Evolutionary conservation across 768 basidiomycete species (phyloP), one percentile per base, ranked within the genome.

Genomic region (Solioccasus polychromus): DNA sequence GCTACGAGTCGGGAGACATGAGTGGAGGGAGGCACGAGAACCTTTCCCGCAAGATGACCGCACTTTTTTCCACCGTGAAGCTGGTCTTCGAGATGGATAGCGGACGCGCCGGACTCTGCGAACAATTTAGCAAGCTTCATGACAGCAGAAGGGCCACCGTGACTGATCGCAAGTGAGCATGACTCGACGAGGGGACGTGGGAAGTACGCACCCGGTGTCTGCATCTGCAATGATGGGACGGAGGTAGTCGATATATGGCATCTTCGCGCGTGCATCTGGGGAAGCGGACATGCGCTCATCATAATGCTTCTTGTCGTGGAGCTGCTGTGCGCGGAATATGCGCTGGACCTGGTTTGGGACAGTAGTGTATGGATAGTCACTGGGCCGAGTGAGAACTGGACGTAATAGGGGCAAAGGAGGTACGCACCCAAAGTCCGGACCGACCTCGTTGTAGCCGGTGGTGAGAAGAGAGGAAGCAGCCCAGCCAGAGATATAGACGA

Each of bases 61-160:
- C 91, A 92, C 79, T 96, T 94, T 72, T 96, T 96, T 22, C 90
- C 90, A 24, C 94, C 94, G 52, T 94, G 90, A 7, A 95, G 74
- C 62, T 95, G 92, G 67, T 97, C 94, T 63, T 97, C 94, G 18
- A 96, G 66, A 65, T 97, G 94, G 39, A 97, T 87, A 14, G 78
- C 94, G 8, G 93, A 79, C 12, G 90, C 88, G 20, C 94, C 93
- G 42, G 88, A 86, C 72, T 96, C 94, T n/a, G 90, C 93, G 57
- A 97, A 95, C 18, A 93, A 74, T 60, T 96, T 97, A 29, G 82
- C 82, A 8, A 97, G 77, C 70, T 96, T 97, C 87, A 97, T 92
- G 40, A 95, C 88, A 12, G 92, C 79, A 17, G 92, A 92, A n/a
- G 85, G 74, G 15, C 92, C 92, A 38, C 94, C 94, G 57, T 95